Conservation (phyloP, 257 asterid species). For the Solanum paucissectum region DNA sequence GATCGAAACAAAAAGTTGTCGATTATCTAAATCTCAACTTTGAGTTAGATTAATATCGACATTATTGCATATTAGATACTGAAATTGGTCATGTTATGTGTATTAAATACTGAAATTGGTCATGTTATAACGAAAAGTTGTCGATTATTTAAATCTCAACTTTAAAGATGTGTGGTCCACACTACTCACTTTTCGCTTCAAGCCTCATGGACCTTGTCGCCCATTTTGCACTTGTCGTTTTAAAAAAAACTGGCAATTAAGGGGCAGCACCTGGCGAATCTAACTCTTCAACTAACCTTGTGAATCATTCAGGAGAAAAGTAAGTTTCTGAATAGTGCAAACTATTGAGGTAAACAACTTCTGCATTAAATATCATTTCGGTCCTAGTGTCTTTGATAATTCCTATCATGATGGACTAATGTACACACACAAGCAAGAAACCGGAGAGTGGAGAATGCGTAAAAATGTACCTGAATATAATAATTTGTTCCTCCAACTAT, state of each 20-base stretch:
- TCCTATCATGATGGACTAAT: not conserved
- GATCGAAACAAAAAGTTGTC: not conserved
- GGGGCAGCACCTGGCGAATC: not conserved
- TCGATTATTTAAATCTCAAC: not conserved
- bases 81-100: not conserved
- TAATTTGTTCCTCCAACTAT: constrained; percentile 97
- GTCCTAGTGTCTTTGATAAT: not conserved
- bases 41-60: not conserved
- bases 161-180: not conserved
- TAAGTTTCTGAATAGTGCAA: not conserved
- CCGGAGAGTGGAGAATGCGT: not conserved
- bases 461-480: constrained; percentile 69
- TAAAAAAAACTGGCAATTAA: not conserved
- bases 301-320: not conserved
- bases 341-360: not conserved
- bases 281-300: not conserved
- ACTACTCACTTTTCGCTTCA: not conserved
- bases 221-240: not conserved
- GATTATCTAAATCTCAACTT: not conserved
- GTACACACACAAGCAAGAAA: not conserved
- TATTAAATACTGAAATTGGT: not conserved
- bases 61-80: not conserved
- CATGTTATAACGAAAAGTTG: not conserved
- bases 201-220: not conserved
- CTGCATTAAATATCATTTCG: not conserved